Percentiles rank a stretch among this genome's conserved stretches.
These are phyloP conservation scores for carrot (Daucus carota) DNA, from an alignment of 129 eudicot genomes.

Conservation along the genomic window DH1_v3.0 NC_030382.2:21146001-21146500, in stretches of 20 bases:
- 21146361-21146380: background rate
- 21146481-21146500: conserved; percentile 81
- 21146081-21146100: conserved; percentile 17
- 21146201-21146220: too few species aligned
- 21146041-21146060: background rate
- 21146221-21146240: background rate
- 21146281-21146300: conserved; percentile 48
- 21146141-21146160: background rate
- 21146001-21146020: background rate
- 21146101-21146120: background rate
- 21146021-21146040: background rate
- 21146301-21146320: conserved; percentile 45
- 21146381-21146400: background rate
- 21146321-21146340: conserved; percentile 62
- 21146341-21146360: conserved; percentile 12
- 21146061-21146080: background rate
- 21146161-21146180: background rate
- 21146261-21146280: conserved; percentile 67
- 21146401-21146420: background rate
- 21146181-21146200: too few species aligned
- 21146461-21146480: conserved; percentile 49
- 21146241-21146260: conserved; percentile 19
- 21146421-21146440: conserved; percentile 26
- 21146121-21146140: background rate
- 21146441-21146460: conserved; percentile 45